phyloP scores from a whole-genome alignment of 768 basidiomycete genomes.

The Agrocybe pediades region DNA sequence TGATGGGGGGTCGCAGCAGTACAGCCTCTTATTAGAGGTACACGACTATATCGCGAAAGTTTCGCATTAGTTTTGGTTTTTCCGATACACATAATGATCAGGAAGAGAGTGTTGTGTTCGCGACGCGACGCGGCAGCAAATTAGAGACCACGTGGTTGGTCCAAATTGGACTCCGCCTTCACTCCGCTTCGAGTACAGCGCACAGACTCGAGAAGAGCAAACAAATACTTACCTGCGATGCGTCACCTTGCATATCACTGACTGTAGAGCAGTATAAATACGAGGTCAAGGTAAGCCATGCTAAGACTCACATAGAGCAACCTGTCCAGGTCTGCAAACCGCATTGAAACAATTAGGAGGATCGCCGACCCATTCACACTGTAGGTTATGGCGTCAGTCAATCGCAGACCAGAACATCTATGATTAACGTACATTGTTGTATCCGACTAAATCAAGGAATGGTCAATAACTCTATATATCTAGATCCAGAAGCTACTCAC shows the following conservation, averaged over 20 bases:
- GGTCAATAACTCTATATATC: background rate
- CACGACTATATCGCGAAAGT: too few species aligned
- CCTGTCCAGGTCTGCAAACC: background rate
- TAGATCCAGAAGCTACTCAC: background rate
- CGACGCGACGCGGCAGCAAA: background rate
- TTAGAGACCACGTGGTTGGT: too few species aligned
- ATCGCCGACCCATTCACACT: slow-evolving; percentile 1
- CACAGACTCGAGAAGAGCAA: too few species aligned
- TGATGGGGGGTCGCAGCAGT: background rate
- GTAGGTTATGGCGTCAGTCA: background rate
- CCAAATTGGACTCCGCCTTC: too few species aligned
- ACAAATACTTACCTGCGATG: background rate
- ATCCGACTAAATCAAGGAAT: slow-evolving; percentile 1
- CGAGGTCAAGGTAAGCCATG: background rate
- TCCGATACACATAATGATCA: too few species aligned
- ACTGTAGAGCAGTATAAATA: background rate
- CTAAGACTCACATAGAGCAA: background rate
- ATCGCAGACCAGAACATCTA: background rate
- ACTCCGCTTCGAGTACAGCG: too few species aligned
- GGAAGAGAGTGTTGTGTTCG: too few species aligned
- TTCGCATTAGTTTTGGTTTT: too few species aligned
- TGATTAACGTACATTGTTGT: background rate
- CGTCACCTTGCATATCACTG: background rate
- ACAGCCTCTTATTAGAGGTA: background rate
- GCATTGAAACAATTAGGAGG: background rate